phyloP scores from a whole-genome alignment of 2,329 filamentous ascomycete genomes.

The Alternaria longipes region DNA sequence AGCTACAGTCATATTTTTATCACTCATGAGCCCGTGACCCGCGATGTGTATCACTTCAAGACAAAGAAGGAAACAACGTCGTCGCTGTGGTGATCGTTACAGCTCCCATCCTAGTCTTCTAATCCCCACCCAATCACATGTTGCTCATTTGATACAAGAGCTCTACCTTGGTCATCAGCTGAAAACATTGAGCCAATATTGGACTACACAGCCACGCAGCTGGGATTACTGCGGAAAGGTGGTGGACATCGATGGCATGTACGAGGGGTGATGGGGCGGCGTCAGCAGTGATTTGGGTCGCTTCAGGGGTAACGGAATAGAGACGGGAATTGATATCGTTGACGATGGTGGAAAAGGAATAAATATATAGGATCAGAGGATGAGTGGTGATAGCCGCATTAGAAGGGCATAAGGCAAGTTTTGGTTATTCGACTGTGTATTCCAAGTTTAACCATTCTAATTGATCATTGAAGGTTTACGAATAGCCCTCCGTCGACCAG shows the following conservation, averaged over 20 bases:
- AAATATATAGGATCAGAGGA: background rate
- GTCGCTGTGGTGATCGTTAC: too few relatives aligned
- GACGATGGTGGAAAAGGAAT: background rate
- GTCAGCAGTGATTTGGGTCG: background rate
- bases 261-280: background rate
- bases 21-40: too few relatives aligned
- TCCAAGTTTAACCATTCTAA: background rate
- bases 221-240: background rate
- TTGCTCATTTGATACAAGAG: background rate
- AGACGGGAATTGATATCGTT: background rate
- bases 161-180: background rate
- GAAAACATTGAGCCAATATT: background rate
- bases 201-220: background rate
- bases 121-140: background rate
- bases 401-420: background rate
- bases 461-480: constrained; percentile 71
- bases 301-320: background rate
- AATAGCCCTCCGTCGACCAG: constrained; percentile 89
- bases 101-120: background rate
- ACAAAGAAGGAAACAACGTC: too few relatives aligned
- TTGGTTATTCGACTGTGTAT: background rate
- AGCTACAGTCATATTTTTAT: too few relatives aligned
- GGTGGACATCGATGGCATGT: background rate
- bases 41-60: too few relatives aligned
- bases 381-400: background rate